Evolutionary conservation across 345 rosid species (phyloP).

Genomic region (Kandelia obovata): DNA sequence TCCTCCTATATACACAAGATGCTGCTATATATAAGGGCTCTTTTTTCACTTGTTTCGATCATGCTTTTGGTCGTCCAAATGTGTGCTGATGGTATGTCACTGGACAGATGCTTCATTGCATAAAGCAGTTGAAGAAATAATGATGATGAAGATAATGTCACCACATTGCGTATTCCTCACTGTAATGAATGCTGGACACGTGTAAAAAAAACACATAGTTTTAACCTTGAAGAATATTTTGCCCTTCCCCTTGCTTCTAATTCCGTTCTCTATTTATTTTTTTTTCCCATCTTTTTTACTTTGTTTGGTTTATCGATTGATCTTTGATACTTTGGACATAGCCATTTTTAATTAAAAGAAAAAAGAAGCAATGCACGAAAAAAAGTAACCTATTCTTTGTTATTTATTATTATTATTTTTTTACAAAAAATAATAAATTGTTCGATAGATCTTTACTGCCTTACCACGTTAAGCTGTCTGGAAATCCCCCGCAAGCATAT

Average conservation of each 20-base stretch:
- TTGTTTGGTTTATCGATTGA: background rate
- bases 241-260: background rate
- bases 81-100: background rate
- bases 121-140: background rate
- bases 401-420: no score
- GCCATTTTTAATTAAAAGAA: no score
- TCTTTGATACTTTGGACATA: background rate
- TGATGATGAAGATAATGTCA: constrained; percentile 3
- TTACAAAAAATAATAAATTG: background rate
- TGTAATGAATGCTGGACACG: background rate
- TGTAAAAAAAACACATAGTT: background rate
- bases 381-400: no score
- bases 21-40: constrained; percentile 5
- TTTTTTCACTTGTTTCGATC: background rate
- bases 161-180: background rate
- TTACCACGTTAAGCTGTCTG: no score
- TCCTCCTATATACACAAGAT: constrained; percentile 4
- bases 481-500: no score
- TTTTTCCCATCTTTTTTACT: background rate
- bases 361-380: no score
- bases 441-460: background rate
- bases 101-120: background rate
- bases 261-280: background rate
- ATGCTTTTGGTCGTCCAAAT: background rate
- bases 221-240: background rate